Evolutionary conservation across 768 basidiomycete species (phyloP).

Genomic region (Cyathus striatus): DNA sequence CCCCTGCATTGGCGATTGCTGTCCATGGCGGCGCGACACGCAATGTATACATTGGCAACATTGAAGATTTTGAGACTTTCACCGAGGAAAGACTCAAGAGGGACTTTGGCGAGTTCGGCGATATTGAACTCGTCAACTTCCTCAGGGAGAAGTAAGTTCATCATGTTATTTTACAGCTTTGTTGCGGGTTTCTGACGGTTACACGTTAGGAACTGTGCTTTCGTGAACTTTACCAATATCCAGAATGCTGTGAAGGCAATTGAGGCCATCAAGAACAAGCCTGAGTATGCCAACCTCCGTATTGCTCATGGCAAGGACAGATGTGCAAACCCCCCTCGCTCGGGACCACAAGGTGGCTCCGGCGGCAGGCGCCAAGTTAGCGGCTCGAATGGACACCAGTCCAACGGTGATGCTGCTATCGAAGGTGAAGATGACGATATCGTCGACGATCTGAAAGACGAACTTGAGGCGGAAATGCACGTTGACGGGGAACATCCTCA

Average conservation of each 20-base stretch:
- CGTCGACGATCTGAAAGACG: constrained; percentile 24
- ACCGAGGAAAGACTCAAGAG: constrained; percentile 84
- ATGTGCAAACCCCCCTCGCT: constrained; percentile 88
- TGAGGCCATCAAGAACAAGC: constrained; percentile 87
- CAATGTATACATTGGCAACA: constrained; percentile 94
- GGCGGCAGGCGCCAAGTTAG: constrained; percentile 42
- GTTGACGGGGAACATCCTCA: constrained; percentile 31
- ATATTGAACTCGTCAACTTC: constrained; percentile 96
- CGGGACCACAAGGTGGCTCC: constrained; percentile 68
- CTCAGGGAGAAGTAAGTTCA: constrained; percentile 82
- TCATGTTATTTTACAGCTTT: constrained; percentile 2
- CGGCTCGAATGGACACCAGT: constrained; percentile 13
- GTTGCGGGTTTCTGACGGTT: constrained; percentile 4
- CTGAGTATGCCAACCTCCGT: constrained; percentile 84
- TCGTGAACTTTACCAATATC: constrained; percentile 94
- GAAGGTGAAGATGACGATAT: constrained; percentile 21
- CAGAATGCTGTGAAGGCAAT: constrained; percentile 98
- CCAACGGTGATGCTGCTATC: neutral
- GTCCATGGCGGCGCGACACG: constrained; percentile 92
- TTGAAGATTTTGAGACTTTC: constrained; percentile 93
- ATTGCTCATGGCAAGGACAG: constrained; percentile 96
- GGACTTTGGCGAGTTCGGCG: constrained; percentile 95
- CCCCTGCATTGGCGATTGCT: constrained; percentile 78
- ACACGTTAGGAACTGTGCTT: constrained; percentile 89
- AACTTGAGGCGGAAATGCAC: constrained; percentile 33